Conservation (phyloP, 2,329 filamentous ascomycete genomes). For the Aspergillus candidus region DNA sequence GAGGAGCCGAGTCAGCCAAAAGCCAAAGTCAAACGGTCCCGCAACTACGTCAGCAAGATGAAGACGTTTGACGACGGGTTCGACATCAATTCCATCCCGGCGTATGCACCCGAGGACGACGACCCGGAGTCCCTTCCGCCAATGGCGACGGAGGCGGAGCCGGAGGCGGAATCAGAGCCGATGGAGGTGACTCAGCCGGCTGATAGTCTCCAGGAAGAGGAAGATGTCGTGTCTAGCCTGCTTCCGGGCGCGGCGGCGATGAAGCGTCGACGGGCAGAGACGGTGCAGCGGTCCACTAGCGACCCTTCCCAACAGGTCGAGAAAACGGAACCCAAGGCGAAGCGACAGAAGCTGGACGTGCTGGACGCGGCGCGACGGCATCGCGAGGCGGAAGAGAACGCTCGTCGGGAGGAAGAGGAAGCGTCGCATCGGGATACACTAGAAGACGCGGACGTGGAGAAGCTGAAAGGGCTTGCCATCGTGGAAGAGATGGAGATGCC, state of each 20-base stretch:
- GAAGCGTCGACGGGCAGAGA: conserved; percentile 68
- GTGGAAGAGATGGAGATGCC: conserved; percentile 69
- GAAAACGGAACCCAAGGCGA: conserved; percentile 37
- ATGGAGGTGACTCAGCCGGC: conserved; percentile 16
- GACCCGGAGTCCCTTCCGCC: conserved; percentile 8
- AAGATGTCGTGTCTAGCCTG: conserved; percentile 63
- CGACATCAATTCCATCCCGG: conserved; percentile 38
- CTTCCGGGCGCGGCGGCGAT: conserved; percentile 70
- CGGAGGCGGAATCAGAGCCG: conserved; percentile 15
- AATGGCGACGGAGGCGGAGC: conserved; percentile 17
- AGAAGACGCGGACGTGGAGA: conserved; percentile 62
- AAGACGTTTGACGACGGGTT: conserved; percentile 65
- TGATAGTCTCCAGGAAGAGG: conserved; percentile 25
- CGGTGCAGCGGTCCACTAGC: conserved; percentile 44
- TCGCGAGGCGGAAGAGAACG: conserved; percentile 48
- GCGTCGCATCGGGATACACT: conserved; percentile 52
- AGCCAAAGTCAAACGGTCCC: conserved; percentile 18
- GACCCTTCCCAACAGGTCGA: conserved; percentile 17
- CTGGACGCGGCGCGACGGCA: conserved; percentile 55
- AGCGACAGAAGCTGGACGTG: conserved; percentile 60
- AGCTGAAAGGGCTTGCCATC: conserved; percentile 67
- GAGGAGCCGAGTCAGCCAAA: conserved; percentile 15
- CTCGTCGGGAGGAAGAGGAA: conserved; percentile 58
- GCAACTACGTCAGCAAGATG: conserved; percentile 48
- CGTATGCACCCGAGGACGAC: conserved; percentile 26